Percentiles rank a stretch among this genome's conserved stretches.
Evolutionary conservation across 495 filamentous ascomycete genomes (phyloP).

Genomic region (Penicillium tannophilum): DNA sequence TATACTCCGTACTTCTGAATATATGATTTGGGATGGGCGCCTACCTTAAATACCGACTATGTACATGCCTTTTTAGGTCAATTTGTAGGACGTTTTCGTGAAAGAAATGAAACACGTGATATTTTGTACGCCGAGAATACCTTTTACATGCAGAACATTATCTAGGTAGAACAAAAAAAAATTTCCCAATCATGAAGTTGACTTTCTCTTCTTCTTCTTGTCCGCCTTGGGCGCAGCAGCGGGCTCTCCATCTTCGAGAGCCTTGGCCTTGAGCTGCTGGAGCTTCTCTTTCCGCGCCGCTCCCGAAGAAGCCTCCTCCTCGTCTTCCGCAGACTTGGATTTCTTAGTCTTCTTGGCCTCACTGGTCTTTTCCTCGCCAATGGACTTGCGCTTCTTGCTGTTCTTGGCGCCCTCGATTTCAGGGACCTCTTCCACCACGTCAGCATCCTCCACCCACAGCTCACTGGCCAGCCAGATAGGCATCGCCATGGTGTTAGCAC

Average conservation of each 20-base stretch:
- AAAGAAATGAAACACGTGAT: constrained; percentile 33
- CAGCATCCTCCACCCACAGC: constrained; percentile 80
- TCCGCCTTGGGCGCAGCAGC: constrained; percentile 29
- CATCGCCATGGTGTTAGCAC: constrained; percentile 78
- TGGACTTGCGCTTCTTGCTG: constrained; percentile 67
- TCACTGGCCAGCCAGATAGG: constrained; percentile 91
- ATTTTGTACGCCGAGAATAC: constrained; percentile 43
- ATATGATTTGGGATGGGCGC: background rate
- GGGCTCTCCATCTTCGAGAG: constrained; percentile 42
- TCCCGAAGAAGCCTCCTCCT: constrained; percentile 51
- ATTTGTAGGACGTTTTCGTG: background rate
- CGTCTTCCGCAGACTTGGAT: constrained; percentile 45
- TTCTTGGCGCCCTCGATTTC: constrained; percentile 57
- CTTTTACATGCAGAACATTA: constrained; percentile 39
- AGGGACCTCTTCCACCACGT: constrained; percentile 65
- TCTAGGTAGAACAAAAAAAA: constrained; percentile 23
- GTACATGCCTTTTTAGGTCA: background rate
- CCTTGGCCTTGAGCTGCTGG: constrained; percentile 54
- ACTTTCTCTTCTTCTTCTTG: constrained; percentile 53
- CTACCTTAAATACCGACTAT: background rate
- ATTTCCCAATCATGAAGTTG: constrained; percentile 37
- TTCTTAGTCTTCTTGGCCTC: constrained; percentile 60
- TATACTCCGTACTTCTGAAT: too few species aligned
- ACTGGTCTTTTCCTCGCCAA: constrained; percentile 57
- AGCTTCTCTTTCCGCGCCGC: constrained; percentile 62